Base-by-base conservation (phyloP, 768 basidiomycete genomes). In the Panaeolus cyanescens region DNA sequence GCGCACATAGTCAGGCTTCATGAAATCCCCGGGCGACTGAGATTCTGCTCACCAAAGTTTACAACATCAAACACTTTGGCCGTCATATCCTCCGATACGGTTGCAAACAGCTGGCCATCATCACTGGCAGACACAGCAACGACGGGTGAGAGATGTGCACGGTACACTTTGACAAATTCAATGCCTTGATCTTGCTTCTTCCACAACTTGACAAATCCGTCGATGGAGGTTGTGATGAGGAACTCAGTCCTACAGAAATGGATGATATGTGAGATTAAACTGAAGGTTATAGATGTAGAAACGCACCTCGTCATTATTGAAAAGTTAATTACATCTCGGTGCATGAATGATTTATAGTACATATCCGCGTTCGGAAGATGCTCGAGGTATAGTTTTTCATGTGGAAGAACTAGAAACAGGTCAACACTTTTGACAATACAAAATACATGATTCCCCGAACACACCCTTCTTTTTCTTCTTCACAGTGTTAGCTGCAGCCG, bases 341-440 rank as follows among this genome's bases (percentile, higher is more conserved):
- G 97, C 97, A 99, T 98, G 77, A 98, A 98, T 62, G 92, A 95
- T 78, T 96, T 95, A 79, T 88, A 90, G 78, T 99, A 99, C 66
- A 97, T 88, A 74, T 98, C 93, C 57, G 94, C 85, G 66, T 86
- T 86, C 1, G 97, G 97, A 19, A 99, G 79, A 76, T 96, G 93
- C 36, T 95, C 93, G 45, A 99, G 82, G 77, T 92, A 99, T 17
- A 98, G 80, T 66, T 87, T 84, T 80, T 99, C 97, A 73, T 98
- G 95, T 0, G 92, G 95, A 6, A 99, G 84, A 40, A 96, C 95
- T 98, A 62, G 13, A 50, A 55, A 32, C 25, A 30, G 31, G 28
- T 40, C 37, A 59, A 22, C 20, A 10, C 20, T 20, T 22, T 45
- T 30, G 62, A 72, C 30, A 61, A 56, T 65, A 56, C 32, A 5